Percentiles rank a stretch among this genome's conserved stretches.
Evolutionary conservation across 441 rosid species (phyloP).

Genomic region (Geranium incanum): DNA sequence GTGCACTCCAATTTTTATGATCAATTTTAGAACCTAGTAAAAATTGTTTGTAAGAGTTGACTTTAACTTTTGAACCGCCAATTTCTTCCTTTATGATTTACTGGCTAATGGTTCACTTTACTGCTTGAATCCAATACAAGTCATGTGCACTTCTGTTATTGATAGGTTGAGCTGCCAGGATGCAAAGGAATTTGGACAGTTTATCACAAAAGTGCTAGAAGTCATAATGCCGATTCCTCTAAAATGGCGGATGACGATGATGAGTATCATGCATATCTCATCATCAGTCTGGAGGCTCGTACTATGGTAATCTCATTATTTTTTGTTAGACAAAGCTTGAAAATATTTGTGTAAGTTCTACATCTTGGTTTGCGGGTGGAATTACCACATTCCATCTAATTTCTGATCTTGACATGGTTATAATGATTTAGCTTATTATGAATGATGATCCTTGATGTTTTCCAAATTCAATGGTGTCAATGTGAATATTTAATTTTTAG

Average conservation of each 20-base stretch:
- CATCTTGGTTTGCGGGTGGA: constrained; percentile 5
- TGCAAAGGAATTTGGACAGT: constrained; percentile 99
- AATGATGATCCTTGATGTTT: constrained; percentile 5
- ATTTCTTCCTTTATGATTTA: neutral
- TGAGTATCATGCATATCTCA: constrained; percentile 97
- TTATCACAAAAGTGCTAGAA: constrained; percentile 85
- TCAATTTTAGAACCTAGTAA: neutral
- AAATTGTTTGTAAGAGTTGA: constrained; percentile 1
- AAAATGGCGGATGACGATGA: constrained; percentile 53
- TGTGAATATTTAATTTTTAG: constrained; percentile 3
- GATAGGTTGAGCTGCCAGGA: constrained; percentile 92
- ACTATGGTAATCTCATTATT: constrained; percentile 61
- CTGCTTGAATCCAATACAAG: constrained; percentile 4
- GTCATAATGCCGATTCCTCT: constrained; percentile 65
- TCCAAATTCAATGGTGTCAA: neutral
- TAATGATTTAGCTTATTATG: neutral
- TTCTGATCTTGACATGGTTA: constrained; percentile 3
- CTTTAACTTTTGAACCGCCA: neutral
- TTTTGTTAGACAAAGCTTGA: neutral
- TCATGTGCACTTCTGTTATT: constrained; percentile 10
- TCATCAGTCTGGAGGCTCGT: constrained; percentile 87
- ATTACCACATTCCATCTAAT: neutral
- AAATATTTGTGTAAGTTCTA: constrained; percentile 7
- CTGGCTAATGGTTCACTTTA: neutral
- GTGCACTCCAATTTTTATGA: constrained; percentile 9